Percentiles rank a stretch among this genome's conserved stretches.
Conservation (phyloP, 176 grass and related monocot species). For the Otatea glauca region DNA sequence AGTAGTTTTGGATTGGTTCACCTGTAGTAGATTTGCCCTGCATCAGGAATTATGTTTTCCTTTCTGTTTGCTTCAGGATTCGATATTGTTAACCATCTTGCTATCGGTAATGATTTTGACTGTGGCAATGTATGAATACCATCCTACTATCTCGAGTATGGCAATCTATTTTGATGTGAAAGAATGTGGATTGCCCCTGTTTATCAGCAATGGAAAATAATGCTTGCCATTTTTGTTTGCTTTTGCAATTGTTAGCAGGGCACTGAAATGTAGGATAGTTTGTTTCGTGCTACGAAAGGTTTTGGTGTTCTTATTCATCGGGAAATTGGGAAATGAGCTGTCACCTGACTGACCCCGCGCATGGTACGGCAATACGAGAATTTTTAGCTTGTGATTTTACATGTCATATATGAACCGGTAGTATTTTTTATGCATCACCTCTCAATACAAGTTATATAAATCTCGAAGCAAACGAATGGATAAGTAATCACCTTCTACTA, state of each 20-base stretch:
- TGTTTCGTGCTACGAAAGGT: neutral
- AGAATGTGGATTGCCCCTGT: neutral
- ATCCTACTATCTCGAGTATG: neutral
- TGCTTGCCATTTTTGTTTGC: neutral
- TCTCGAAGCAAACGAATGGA: no score
- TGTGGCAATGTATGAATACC: neutral
- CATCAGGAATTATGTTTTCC: conserved; percentile 7
- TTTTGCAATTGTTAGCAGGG: neutral
- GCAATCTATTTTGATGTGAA: conserved; percentile 20
- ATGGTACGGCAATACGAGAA: neutral
- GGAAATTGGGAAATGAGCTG: neutral
- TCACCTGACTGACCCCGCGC: neutral
- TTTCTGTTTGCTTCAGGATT: conserved; percentile 9
- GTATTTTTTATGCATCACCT: no score
- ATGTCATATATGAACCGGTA: neutral
- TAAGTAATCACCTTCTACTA: no score
- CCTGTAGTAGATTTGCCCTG: conserved; percentile 20
- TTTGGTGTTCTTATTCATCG: neutral
- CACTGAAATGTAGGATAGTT: neutral
- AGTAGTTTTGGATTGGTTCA: conserved; percentile 19
- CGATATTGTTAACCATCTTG: neutral
- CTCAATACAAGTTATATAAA: no score
- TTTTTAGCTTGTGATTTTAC: neutral
- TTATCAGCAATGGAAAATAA: neutral
- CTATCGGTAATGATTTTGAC: neutral